Conservation (phyloP, 352 stramenopile genomes). For the Globisporangium viniferum region DNA sequence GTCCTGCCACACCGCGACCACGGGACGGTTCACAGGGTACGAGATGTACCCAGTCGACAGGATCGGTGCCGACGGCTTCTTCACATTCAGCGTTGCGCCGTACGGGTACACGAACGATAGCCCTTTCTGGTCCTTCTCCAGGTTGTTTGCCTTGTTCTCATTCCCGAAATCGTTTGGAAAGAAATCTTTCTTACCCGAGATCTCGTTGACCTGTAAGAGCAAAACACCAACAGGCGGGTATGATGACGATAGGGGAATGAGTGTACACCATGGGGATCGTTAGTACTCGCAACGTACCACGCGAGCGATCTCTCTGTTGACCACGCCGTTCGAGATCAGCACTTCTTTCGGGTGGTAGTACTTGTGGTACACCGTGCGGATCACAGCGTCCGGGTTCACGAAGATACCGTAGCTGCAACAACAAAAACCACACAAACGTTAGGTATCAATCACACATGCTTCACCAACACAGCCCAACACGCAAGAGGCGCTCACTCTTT, state of each 20-base stretch:
- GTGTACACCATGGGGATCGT: too few relatives aligned
- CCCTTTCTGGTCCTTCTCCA: slow-evolving; percentile 83
- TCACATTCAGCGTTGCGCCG: slow-evolving; percentile 91
- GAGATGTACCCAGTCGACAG: slow-evolving; percentile 93
- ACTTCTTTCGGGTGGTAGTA: slow-evolving; percentile 97
- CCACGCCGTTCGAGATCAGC: slow-evolving; percentile 92
- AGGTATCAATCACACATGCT: background rate
- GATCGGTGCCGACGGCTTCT: slow-evolving; percentile 82
- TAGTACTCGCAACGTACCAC: slow-evolving; percentile 28
- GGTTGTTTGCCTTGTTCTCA: slow-evolving; percentile 35
- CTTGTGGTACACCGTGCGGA: slow-evolving; percentile 95
- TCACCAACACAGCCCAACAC: background rate
- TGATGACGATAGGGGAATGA: background rate
- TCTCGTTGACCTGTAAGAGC: slow-evolving; percentile 39
- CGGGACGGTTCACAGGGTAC: slow-evolving; percentile 93
- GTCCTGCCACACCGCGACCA: slow-evolving; percentile 89
- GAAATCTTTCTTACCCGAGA: slow-evolving; percentile 68
- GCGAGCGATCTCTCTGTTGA: slow-evolving; percentile 91
- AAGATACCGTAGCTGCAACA: slow-evolving; percentile 74
- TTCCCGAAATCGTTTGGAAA: slow-evolving; percentile 28
- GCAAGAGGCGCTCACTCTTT: slow-evolving; percentile 70
- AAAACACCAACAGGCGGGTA: background rate
- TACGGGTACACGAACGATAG: slow-evolving; percentile 96
- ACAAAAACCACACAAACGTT: background rate
- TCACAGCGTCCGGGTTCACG: slow-evolving; percentile 86